Evolutionary conservation across 169 alveolate species (phyloP), one percentile per base, ranked within the genome.

Genomic region (Plasmodium fragile): DNA sequence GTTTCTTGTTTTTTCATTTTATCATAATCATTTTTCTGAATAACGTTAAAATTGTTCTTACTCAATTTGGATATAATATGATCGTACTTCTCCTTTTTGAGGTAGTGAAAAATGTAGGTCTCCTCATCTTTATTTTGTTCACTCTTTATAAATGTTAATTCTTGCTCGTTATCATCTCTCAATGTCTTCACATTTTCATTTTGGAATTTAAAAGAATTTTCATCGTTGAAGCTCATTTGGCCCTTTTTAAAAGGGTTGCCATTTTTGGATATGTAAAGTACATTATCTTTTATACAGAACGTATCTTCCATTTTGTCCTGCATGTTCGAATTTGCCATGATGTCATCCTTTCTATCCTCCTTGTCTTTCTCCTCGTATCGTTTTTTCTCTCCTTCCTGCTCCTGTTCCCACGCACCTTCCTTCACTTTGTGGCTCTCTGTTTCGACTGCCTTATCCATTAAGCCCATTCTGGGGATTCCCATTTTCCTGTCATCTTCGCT

Each of bases 91-190:
- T 81, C 84, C 83, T 81, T 91, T 32, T 70, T 81, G 34, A 92
- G 84, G 73, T 81, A 71, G 36, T 91, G 79, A 49, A 81, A 91
- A 28, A 91, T 25, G 59, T 91, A 91, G 34, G 81, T 81, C 75
- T 91, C 94, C 70, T 80, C 84, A 70, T 71, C 78, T 10, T 30
- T 34, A 28, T 65, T 91, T 45, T 80, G 69, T 52, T 69, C 32
- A 25, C n/a, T 91, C 52, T 80, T 81, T 30, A 91, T 81, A 81
- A 91, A 69, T 4, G 94, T 91, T 81, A 91, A 91, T 81, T 91
- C 94, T 70, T 81, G 82, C 28, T 18, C 25, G n/a, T 45, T 34
- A 39, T 91, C 94, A 91, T 91, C 77, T 81, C 41, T 39, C 59
- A 91, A 25, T 13, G 81, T 39, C 75, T 45, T 18, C 32, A 81